A percentile compares a stretch with the other conserved stretches of the same genome.
phyloP scores from a whole-genome alignment of 495 filamentous ascomycete species.

The Staphylotrichum longicolle region DNA sequence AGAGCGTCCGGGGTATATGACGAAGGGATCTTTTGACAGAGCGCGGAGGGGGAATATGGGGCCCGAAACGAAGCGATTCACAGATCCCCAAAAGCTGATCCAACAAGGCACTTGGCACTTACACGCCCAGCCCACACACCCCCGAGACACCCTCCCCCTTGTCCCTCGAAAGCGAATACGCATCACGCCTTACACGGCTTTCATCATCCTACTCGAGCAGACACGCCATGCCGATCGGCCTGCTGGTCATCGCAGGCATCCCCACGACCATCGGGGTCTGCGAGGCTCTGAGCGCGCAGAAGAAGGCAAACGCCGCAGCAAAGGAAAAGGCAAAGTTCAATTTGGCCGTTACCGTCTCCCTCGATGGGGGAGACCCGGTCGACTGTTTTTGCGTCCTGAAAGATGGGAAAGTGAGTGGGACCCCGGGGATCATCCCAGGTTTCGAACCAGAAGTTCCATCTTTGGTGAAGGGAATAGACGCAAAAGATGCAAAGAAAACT shows the following conservation, averaged over 20 bases:
- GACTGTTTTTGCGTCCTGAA: conserved; percentile 44
- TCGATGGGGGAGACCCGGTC: conserved; percentile 39
- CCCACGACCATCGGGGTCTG: conserved; percentile 52
- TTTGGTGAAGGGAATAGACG: not conserved
- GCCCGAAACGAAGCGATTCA: too few species aligned
- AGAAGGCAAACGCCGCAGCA: conserved; percentile 46
- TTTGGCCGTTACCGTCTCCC: conserved; percentile 44
- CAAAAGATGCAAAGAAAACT: not conserved
- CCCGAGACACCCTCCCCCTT: too few species aligned
- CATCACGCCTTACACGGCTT: not conserved
- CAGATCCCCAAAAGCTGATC: too few species aligned
- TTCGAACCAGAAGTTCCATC: too few species aligned
- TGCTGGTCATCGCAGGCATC: conserved; percentile 47
- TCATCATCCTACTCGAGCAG: not conserved
- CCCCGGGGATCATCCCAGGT: too few species aligned
- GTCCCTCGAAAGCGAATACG: not conserved
- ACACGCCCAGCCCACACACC: too few species aligned
- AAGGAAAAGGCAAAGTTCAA: conserved; percentile 54
- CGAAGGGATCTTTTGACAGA: not conserved
- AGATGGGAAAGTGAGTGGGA: conserved; percentile 43
- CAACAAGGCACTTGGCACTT: too few species aligned
- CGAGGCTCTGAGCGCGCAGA: conserved; percentile 51
- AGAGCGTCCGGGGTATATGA: conserved; percentile 22
- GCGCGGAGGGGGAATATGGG: too few species aligned
- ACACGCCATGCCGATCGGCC: conserved; percentile 41